A percentile compares a stretch with the other conserved stretches of the same genome.
phyloP scores from a whole-genome alignment of 305 asterid genomes.

The Plantago coronopus region DNA sequence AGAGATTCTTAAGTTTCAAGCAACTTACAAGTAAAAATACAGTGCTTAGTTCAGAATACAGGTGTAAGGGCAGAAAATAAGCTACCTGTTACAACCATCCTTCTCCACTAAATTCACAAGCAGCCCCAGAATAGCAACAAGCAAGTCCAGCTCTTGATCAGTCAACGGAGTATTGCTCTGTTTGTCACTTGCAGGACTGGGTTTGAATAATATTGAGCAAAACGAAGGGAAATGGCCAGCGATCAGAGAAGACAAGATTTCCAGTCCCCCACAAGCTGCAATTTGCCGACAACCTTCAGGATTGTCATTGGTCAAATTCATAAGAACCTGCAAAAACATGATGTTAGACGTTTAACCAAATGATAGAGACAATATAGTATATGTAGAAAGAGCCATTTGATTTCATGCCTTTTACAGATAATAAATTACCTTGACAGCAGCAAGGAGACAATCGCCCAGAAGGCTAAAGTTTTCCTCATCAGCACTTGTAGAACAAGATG shows the following conservation, averaged over 20 bases:
- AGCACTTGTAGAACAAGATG: constrained; percentile 48
- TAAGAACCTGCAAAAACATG: constrained; percentile 65
- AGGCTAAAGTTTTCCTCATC: constrained; percentile 53
- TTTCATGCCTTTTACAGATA: constrained; percentile 19
- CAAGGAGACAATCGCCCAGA: constrained; percentile 79
- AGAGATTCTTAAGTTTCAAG: neutral
- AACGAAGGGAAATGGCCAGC: constrained; percentile 79
- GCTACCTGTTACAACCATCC: constrained; percentile 72
- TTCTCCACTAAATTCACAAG: constrained; percentile 98
- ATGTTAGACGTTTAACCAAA: constrained; percentile 4
- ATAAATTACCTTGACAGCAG: constrained; percentile 75
- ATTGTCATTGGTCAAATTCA: constrained; percentile 92
- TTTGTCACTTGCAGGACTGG: constrained; percentile 33
- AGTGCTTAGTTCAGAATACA: neutral
- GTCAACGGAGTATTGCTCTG: constrained; percentile 41
- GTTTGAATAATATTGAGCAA: constrained; percentile 39
- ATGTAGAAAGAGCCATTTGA: neutral
- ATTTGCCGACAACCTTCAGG: constrained; percentile 88
- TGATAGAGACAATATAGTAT: neutral
- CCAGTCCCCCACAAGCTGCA: constrained; percentile 76
- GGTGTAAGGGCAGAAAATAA: constrained; percentile 6
- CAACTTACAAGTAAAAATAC: neutral
- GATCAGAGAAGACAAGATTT: constrained; percentile 67
- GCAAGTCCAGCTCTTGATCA: constrained; percentile 86
- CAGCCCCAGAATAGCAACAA: constrained; percentile 89